Percentiles rank a stretch among this genome's conserved stretches.
phyloP scores from a whole-genome alignment of 164 flowering plant species.

The Aristolochia californica region DNA sequence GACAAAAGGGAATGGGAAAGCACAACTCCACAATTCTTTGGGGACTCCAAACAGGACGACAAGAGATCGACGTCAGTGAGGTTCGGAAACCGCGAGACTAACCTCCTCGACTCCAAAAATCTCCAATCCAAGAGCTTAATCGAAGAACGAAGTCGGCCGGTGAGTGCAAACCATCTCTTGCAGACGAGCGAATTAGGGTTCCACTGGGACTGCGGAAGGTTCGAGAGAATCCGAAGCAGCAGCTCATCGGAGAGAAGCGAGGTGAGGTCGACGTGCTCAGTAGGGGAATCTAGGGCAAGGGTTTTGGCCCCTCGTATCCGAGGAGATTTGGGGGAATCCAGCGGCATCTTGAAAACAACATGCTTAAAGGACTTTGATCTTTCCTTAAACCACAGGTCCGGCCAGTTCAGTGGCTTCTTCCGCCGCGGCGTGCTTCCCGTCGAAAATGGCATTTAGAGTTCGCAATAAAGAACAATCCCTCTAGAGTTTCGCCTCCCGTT shows the following conservation, averaged over 20 bases:
- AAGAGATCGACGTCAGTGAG: constrained; percentile 35
- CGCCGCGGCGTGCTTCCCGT: neutral
- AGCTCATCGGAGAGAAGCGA: constrained; percentile 48
- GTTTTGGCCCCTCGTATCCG: neutral
- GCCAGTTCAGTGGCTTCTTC: constrained; percentile 14
- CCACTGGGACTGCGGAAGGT: constrained; percentile 40
- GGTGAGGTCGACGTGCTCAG: constrained; percentile 25
- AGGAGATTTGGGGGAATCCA: constrained; percentile 7
- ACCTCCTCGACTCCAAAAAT: constrained; percentile 53
- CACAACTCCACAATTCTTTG: constrained; percentile 20
- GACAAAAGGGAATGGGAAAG: constrained; percentile 29
- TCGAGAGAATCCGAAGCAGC: constrained; percentile 43
- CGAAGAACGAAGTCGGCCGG: constrained; percentile 53
- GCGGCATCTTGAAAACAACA: constrained; percentile 28
- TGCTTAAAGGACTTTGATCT: constrained; percentile 18
- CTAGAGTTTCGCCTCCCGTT: constrained; percentile 5
- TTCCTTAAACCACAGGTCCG: constrained; percentile 19
- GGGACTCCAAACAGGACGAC: constrained; percentile 22
- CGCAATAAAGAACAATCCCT: neutral
- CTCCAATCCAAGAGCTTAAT: constrained; percentile 59
- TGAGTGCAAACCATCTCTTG: constrained; percentile 63
- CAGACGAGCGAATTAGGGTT: constrained; percentile 46
- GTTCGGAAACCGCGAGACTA: constrained; percentile 59
- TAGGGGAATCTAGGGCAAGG: neutral
- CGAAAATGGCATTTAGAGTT: constrained; percentile 13